Conservation (phyloP, 2,329 filamentous ascomycete species). For the Diaporthe vexans region DNA sequence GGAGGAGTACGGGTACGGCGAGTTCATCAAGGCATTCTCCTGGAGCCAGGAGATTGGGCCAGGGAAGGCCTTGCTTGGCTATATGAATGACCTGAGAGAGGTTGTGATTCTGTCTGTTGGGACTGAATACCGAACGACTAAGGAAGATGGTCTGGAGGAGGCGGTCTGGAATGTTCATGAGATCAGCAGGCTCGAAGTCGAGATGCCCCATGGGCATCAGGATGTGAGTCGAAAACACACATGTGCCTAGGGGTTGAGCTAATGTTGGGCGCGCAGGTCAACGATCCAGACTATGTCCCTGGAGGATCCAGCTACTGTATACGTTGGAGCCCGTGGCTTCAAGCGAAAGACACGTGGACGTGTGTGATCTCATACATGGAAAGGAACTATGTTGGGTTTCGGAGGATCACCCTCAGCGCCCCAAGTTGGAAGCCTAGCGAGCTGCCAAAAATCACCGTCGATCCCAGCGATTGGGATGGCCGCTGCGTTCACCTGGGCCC, state of each 20-base stretch:
- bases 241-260: neutral
- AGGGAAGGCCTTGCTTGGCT: slow-evolving; percentile 63
- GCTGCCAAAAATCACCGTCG: slow-evolving; percentile 55
- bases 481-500: slow-evolving; percentile 65
- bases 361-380: slow-evolving; percentile 66
- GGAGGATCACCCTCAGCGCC: slow-evolving; percentile 59
- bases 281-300: slow-evolving; percentile 64
- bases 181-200: slow-evolving; percentile 61
- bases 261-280: slow-evolving; percentile 4
- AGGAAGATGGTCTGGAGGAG: slow-evolving; percentile 43
- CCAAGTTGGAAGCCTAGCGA: slow-evolving; percentile 52
- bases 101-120: slow-evolving; percentile 66
- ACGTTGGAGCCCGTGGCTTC: slow-evolving; percentile 68
- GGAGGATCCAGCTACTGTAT: slow-evolving; percentile 64
- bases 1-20: slow-evolving; percentile 56
- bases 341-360: slow-evolving; percentile 50
- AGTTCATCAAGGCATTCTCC: slow-evolving; percentile 65
- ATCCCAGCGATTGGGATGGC: slow-evolving; percentile 58
- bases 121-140: slow-evolving; percentile 49
- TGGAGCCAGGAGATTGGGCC: slow-evolving; percentile 63
- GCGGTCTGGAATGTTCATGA: slow-evolving; percentile 65
- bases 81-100: slow-evolving; percentile 64
- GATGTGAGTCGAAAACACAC: slow-evolving; percentile 48
- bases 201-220: slow-evolving; percentile 58
- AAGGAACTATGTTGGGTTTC: slow-evolving; percentile 68